phyloP scores from a whole-genome alignment of 257 asterid genomes.

The Misopates orontium region DNA sequence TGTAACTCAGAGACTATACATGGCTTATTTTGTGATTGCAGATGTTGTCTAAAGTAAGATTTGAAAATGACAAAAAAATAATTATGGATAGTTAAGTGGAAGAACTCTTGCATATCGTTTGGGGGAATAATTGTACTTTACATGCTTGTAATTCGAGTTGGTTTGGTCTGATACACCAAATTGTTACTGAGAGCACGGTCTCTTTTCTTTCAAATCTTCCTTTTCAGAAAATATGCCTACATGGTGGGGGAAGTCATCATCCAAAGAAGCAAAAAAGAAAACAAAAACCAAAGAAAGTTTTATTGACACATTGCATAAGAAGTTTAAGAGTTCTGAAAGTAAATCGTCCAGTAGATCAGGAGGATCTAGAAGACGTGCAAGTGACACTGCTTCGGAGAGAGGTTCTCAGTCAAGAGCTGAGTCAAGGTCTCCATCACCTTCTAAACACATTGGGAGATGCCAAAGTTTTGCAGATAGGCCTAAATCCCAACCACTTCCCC shows the following conservation, averaged over 20 bases:
- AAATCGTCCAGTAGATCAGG: slow-evolving; percentile 72
- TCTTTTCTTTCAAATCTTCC: slow-evolving; percentile 21
- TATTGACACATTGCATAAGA: slow-evolving; percentile 78
- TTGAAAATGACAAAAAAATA: neutral
- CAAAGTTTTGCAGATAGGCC: slow-evolving; percentile 91
- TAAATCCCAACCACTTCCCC: slow-evolving; percentile 86
- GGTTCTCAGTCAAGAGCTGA: slow-evolving; percentile 72
- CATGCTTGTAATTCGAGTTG: slow-evolving; percentile 10
- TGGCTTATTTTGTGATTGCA: neutral
- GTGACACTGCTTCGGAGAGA: slow-evolving; percentile 72
- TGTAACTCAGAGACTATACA: slow-evolving; percentile 7
- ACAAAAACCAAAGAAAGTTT: slow-evolving; percentile 66
- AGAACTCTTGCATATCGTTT: slow-evolving; percentile 8
- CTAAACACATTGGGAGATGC: slow-evolving; percentile 79
- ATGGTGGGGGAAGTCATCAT: slow-evolving; percentile 93
- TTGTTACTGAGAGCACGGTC: slow-evolving; percentile 22
- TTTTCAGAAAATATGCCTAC: slow-evolving; percentile 81
- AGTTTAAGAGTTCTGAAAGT: slow-evolving; percentile 73
- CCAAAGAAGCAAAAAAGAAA: slow-evolving; percentile 85
- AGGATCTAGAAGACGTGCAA: slow-evolving; percentile 68
- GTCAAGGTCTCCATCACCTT: slow-evolving; percentile 84
- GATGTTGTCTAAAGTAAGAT: neutral
- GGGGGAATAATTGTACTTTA: neutral
- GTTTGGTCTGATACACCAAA: slow-evolving; percentile 19
- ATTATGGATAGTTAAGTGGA: slow-evolving; percentile 4